phyloP scores from a whole-genome alignment of 179 eudicot species.

The Dionaea muscipula region DNA sequence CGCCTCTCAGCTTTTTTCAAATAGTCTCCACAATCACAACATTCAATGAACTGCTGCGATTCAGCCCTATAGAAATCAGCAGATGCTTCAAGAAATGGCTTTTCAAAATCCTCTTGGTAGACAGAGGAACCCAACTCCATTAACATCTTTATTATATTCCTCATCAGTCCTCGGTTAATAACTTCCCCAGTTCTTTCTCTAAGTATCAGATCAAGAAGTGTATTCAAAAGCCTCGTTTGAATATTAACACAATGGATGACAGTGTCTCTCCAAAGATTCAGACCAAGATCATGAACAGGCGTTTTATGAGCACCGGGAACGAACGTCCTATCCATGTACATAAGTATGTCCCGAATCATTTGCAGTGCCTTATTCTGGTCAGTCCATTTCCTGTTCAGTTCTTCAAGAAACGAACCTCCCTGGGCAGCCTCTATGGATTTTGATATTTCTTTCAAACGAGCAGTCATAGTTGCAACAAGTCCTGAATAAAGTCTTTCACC shows the following conservation, averaged over 20 bases:
- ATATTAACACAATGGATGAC: slow-evolving; percentile 53
- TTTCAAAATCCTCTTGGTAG: slow-evolving; percentile 85
- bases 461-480: slow-evolving; percentile 69
- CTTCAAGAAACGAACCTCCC: slow-evolving; percentile 75
- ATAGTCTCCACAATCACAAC: slow-evolving; percentile 85
- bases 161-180: slow-evolving; percentile 69
- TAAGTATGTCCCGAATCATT: slow-evolving; percentile 83
- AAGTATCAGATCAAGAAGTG: slow-evolving; percentile 56
- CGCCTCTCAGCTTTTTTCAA: slow-evolving; percentile 78
- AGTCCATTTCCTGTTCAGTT: slow-evolving; percentile 71
- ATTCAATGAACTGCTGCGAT: slow-evolving; percentile 79
- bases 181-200: slow-evolving; percentile 73
- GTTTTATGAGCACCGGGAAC: slow-evolving; percentile 69
- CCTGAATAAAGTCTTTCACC: slow-evolving; percentile 87
- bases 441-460: slow-evolving; percentile 63
- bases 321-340: slow-evolving; percentile 94
- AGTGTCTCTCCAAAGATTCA: slow-evolving; percentile 79
- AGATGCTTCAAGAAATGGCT: slow-evolving; percentile 63
- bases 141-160: slow-evolving; percentile 70
- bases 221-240: slow-evolving; percentile 52
- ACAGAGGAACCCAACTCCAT: slow-evolving; percentile 77
- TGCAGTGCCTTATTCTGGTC: slow-evolving; percentile 88
- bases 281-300: slow-evolving; percentile 83
- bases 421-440: slow-evolving; percentile 63
- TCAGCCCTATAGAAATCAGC: slow-evolving; percentile 67